These are phyloP conservation scores for Candida silvicultrix DNA, from an alignment of 805 yeast species.

Conservation along the genomic window DNA sequence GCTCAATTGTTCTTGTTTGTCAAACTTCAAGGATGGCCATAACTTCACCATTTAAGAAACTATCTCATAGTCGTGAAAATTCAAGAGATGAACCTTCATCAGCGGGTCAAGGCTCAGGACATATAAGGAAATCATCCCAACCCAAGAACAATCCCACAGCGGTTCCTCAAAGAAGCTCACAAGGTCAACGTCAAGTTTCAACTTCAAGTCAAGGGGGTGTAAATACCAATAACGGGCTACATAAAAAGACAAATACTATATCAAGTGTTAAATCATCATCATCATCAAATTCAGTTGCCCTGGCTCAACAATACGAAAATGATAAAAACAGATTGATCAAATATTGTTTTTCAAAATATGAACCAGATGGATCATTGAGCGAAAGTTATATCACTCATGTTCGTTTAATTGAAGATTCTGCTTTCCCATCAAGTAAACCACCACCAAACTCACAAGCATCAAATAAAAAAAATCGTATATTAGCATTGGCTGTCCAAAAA, in stretches of 20 bases:
- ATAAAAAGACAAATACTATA: conserved; percentile 26
- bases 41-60: conserved; percentile 29
- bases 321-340: conserved; percentile 44
- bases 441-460: conserved; percentile 42
- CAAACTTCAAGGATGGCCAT: conserved; percentile 19
- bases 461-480: conserved; percentile 55
- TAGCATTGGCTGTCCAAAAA: conserved; percentile 50
- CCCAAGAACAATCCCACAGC: conserved; percentile 9
- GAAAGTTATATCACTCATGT: conserved; percentile 74
- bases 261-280: conserved; percentile 21
- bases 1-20: no score
- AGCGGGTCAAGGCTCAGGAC: conserved; percentile 16
- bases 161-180: not conserved
- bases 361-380: conserved; percentile 33
- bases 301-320: conserved; percentile 53
- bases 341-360: conserved; percentile 43
- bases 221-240: conserved; percentile 11
- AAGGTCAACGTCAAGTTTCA: conserved; percentile 14
- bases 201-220: conserved; percentile 5
- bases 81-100: conserved; percentile 24
- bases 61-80: conserved; percentile 25
- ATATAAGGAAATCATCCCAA: conserved; percentile 6
- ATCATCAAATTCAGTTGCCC: conserved; percentile 23
- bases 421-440: conserved; percentile 63
- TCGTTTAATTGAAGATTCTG: conserved; percentile 66